These are phyloP conservation scores for Populus alba DNA, from an alignment of 345 rosid genomes.

Conservation along the genomic window DNA sequence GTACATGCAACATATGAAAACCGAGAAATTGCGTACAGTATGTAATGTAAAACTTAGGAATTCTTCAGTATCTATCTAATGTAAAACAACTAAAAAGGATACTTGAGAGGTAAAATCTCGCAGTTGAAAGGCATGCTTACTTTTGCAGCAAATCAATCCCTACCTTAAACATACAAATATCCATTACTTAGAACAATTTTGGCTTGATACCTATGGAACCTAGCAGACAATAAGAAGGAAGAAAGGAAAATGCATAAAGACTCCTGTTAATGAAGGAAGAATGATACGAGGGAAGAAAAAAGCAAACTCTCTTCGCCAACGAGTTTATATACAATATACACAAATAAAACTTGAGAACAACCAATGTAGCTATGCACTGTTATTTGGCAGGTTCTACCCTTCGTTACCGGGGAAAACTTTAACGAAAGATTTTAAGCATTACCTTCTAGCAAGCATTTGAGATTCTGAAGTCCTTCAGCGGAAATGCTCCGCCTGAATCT, in stretches of 20 bases:
- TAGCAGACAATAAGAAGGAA: background rate
- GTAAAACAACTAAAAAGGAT: background rate
- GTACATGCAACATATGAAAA: too few relatives aligned
- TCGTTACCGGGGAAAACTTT: background rate
- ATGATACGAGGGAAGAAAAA: background rate
- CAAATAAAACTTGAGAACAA: conserved; percentile 1
- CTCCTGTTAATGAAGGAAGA: background rate
- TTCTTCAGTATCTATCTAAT: too few relatives aligned
- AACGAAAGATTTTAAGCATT: conserved; percentile 15
- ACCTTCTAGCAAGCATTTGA: conserved; percentile 37
- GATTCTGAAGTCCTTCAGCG: conserved; percentile 57
- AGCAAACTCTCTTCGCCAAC: background rate
- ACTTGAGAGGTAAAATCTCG: background rate
- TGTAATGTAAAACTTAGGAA: too few relatives aligned
- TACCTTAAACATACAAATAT: background rate
- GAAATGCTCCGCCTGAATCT: conserved; percentile 62
- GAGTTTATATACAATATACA: conserved; percentile 35
- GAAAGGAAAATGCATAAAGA: background rate
- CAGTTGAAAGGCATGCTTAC: background rate
- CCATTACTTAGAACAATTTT: background rate
- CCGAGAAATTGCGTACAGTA: too few relatives aligned
- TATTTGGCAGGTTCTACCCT: conserved; percentile 14
- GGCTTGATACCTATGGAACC: background rate
- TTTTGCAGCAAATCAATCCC: background rate
- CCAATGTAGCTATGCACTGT: conserved; percentile 7